These are phyloP conservation scores for Raphanus raphanistrum DNA, from an alignment of 345 rosid genomes.

Conservation along the genomic window DNA sequence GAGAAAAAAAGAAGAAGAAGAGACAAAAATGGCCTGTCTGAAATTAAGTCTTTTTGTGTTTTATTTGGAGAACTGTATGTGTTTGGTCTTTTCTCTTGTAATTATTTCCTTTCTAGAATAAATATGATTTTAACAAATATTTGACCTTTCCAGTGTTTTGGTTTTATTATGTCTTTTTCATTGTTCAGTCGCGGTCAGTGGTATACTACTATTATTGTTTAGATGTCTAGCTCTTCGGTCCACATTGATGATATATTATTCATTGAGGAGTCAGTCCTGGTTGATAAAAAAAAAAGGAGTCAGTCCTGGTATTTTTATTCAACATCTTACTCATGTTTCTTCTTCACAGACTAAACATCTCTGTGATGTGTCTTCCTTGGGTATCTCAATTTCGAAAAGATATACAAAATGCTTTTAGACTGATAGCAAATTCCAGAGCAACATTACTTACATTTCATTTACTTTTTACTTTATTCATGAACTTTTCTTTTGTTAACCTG, in stretches of 20 bases:
- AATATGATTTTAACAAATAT: not conserved
- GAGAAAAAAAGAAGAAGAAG: not conserved
- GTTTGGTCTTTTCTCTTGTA: constrained; percentile 8
- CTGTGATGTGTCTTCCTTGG: not conserved
- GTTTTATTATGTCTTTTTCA: constrained; percentile 28
- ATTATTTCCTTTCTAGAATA: not conserved
- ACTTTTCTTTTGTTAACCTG: not conserved
- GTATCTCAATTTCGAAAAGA: not conserved
- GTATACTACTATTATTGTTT: not conserved
- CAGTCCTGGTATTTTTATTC: not conserved
- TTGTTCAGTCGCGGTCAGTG: constrained; percentile 11
- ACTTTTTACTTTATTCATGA: not conserved
- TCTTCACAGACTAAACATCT: not conserved
- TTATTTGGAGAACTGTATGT: constrained; percentile 18
- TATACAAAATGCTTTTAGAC: not conserved
- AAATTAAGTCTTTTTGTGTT: constrained; percentile 16
- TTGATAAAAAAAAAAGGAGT: not conserved
- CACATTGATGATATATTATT: not conserved
- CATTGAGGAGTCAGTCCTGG: not conserved
- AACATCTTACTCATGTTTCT: not conserved
- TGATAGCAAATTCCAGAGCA: not conserved
- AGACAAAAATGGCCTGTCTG: constrained; percentile 23
- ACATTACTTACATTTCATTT: not conserved
- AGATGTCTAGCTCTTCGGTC: not conserved
- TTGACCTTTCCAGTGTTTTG: not conserved